Conservation (phyloP, 202 grass and related monocot species). For the Panicum virgatum region DNA sequence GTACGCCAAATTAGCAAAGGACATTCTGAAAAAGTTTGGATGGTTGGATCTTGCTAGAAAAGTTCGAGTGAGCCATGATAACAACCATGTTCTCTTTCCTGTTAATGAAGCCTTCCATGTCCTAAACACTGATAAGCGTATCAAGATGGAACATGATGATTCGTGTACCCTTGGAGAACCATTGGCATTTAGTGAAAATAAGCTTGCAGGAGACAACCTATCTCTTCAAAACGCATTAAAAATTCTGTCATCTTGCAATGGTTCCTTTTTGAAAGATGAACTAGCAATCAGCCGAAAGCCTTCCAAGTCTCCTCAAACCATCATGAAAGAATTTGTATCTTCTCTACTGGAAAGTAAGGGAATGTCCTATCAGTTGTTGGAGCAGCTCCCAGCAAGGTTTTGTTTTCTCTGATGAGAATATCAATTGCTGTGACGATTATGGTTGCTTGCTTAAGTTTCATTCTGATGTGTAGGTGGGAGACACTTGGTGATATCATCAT, state of each 20-base stretch:
- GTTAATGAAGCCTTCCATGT: slow-evolving; percentile 54
- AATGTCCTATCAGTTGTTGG: slow-evolving; percentile 59
- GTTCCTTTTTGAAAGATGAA: slow-evolving; percentile 75
- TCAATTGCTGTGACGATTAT: not conserved
- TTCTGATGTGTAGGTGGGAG: slow-evolving; percentile 68
- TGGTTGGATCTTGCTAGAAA: slow-evolving; percentile 93
- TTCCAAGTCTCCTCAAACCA: slow-evolving; percentile 67
- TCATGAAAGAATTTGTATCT: slow-evolving; percentile 77
- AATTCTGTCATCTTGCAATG: slow-evolving; percentile 52
- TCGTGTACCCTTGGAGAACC: slow-evolving; percentile 31
- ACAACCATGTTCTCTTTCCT: slow-evolving; percentile 63
- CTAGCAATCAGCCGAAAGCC: slow-evolving; percentile 48
- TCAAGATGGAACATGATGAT: slow-evolving; percentile 29
- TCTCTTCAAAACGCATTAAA: slow-evolving; percentile 52
- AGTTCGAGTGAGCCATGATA: slow-evolving; percentile 64
- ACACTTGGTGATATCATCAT: slow-evolving; percentile 79
- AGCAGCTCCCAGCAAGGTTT: slow-evolving; percentile 87
- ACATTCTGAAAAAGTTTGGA: slow-evolving; percentile 79
- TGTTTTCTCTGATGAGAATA: slow-evolving; percentile 35
- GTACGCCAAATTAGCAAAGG: slow-evolving; percentile 80
- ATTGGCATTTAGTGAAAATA: slow-evolving; percentile 37
- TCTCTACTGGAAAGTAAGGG: slow-evolving; percentile 60
- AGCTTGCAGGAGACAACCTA: slow-evolving; percentile 34
- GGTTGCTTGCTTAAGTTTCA: slow-evolving; percentile 9
- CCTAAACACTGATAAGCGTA: slow-evolving; percentile 46